Conservation (phyloP, 768 basidiomycete genomes). For the Leccinum fibrillosum region DNA sequence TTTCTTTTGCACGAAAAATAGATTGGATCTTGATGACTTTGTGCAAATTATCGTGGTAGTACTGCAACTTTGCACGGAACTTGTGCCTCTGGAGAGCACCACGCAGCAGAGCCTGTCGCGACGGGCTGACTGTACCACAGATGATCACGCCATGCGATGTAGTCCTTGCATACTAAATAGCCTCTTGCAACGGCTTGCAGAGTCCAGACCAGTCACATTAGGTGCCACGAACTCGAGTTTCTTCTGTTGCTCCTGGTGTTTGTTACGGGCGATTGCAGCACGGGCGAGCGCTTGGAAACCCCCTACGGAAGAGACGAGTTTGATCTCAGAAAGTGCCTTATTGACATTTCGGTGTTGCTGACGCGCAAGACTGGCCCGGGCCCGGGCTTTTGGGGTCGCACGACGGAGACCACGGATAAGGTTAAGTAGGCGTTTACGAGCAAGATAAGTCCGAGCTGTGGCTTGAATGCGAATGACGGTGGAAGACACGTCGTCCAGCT, state of each 20-base stretch:
- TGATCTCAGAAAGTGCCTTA: conserved; percentile 71
- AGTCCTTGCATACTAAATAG: conserved; percentile 67
- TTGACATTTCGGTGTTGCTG: conserved; percentile 67
- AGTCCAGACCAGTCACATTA: conserved; percentile 54
- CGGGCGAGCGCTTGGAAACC: conserved; percentile 78
- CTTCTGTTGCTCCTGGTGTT: conserved; percentile 70
- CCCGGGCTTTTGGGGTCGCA: conserved; percentile 71
- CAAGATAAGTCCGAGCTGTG: conserved; percentile 72
- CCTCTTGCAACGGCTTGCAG: conserved; percentile 80
- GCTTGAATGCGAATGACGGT: conserved; percentile 79
- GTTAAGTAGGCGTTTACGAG: conserved; percentile 68
- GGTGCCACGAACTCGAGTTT: conserved; percentile 73
- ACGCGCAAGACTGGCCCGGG: conserved; percentile 71
- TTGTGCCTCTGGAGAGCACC: conserved; percentile 71
- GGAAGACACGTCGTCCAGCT: conserved; percentile 69
- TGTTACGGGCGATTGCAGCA: conserved; percentile 70
- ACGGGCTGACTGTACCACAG: conserved; percentile 65
- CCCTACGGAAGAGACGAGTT: conserved; percentile 67
- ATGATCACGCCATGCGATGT: conserved; percentile 81
- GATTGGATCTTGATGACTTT: conserved; percentile 96
- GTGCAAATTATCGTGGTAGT: conserved; percentile 78
- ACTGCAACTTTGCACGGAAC: conserved; percentile 73
- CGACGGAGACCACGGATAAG: conserved; percentile 75
- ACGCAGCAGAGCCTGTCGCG: conserved; percentile 81
- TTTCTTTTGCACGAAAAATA: conserved; percentile 94